Conservation (phyloP, 306 rosid species). For the Corylus heterophylla region DNA sequence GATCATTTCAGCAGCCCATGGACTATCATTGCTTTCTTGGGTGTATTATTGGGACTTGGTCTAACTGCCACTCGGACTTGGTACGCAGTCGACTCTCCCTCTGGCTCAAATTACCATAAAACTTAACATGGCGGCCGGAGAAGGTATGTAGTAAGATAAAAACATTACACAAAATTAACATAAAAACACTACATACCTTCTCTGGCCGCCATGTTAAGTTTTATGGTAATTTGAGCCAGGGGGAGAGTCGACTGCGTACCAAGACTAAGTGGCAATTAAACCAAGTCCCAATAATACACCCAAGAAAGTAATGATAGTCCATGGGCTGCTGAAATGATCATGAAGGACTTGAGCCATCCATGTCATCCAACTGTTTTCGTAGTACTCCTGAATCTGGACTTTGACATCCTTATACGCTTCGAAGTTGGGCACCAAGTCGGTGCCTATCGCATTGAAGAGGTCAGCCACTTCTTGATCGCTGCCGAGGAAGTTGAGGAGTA, state of each 20-base stretch:
- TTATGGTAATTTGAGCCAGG: background rate
- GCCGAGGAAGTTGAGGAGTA: slow-evolving; percentile 23
- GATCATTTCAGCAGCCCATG: slow-evolving; percentile 26
- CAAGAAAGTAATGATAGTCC: slow-evolving; percentile 20
- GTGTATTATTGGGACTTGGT: background rate
- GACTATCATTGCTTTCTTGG: slow-evolving; percentile 20
- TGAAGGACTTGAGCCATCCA: slow-evolving; percentile 28
- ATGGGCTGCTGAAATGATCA: slow-evolving; percentile 24
- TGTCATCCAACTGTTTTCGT: slow-evolving; percentile 18
- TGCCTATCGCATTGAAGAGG: slow-evolving; percentile 27
- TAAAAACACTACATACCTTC: background rate
- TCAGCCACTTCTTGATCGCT: slow-evolving; percentile 24
- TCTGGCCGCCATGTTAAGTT: background rate
- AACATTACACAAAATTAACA: too few species aligned
- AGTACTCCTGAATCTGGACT: background rate
- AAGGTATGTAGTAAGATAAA: too few species aligned
- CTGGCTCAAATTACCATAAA: background rate
- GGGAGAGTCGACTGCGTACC: background rate
- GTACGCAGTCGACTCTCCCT: background rate
- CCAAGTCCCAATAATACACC: slow-evolving; percentile 5
- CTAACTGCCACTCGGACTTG: slow-evolving; percentile 15
- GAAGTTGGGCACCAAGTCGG: slow-evolving; percentile 20
- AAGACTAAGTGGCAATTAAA: slow-evolving; percentile 10
- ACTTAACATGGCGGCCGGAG: background rate
- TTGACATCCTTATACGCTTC: background rate